Base-by-base conservation (phyloP, 2,329 filamentous ascomycete species). In the Monosporascus ibericus region DNA sequence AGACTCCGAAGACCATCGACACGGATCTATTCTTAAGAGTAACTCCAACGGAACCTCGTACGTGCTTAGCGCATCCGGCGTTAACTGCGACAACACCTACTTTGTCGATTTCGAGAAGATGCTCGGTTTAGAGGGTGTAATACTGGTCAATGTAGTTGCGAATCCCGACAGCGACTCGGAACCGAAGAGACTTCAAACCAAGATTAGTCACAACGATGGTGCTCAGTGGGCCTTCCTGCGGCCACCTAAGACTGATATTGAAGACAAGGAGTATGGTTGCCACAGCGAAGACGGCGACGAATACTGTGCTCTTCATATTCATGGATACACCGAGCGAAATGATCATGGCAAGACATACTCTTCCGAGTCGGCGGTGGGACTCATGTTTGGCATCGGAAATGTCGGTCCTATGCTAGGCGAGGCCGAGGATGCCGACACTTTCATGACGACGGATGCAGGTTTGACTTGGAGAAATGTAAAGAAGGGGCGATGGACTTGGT, bases 31-130 rank as follows among this genome's bases (percentile, higher is more conserved):
- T 61, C 84, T 99, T 71, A 99, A 97, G 81, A 96, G 91, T 66
- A 99, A 99, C 74, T 96, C 91, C 63, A 97, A 99, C 66, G 94
- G 94, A 50, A 99, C 94, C 1, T 94, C 88, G 1, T 99, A 96
- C 64, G 89, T 96, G 14, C 75, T 95, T 58, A 95, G 89, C 69
- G 77, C 94, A 24, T 76, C 82, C 48, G 83, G 82, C 20, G 90
- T 97, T 65, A 96, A 97, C 70, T 82, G 90, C 60, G 85, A 96
- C 65, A 74, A 79, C 14, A 61, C 68, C 2, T 91, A 86, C 44
- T 96, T 86, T 64, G 92, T 96, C 44, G 94, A 99, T 67, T 99
- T 95, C 69, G 94, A 99, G 68, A 96, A 95, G 74, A 90, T 96
- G 76, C 81, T 88, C 47, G 91, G 91, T 3, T 77, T 99, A 15